These are phyloP conservation scores for Pseudopyrenochaeta lycopersici DNA, from an alignment of 2,329 filamentous ascomycete genomes.

Conservation along the genomic window DNA sequence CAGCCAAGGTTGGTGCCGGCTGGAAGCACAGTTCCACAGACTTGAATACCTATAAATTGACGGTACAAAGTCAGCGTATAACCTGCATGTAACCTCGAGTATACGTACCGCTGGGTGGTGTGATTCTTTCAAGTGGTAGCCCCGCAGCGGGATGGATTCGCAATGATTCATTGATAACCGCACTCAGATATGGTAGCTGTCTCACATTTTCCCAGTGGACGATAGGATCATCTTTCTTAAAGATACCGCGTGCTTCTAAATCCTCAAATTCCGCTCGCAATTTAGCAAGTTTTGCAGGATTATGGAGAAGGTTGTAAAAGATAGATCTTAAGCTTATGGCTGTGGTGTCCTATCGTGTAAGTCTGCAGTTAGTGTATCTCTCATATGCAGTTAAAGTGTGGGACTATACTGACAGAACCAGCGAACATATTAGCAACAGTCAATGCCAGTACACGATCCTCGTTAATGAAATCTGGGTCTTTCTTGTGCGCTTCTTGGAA, in stretches of 20 bases:
- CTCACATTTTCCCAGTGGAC: not conserved
- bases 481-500: conserved; percentile 21
- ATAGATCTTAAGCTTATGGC: conserved; percentile 48
- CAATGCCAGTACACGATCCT: conserved; percentile 23
- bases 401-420: too few species aligned
- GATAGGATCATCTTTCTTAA: too few species aligned
- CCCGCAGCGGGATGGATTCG: conserved; percentile 55
- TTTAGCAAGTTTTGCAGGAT: conserved; percentile 25
- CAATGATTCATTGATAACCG: conserved; percentile 55
- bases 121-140: conserved; percentile 49
- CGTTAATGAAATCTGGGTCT: conserved; percentile 15
- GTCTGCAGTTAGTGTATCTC: too few species aligned
- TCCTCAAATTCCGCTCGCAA: conserved; percentile 25
- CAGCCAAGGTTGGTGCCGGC: conserved; percentile 21
- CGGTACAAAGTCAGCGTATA: too few species aligned
- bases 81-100: not conserved
- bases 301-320: conserved; percentile 47
- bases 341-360: conserved; percentile 41
- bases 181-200: conserved; percentile 50
- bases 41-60: too few species aligned
- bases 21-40: conserved; percentile 1
- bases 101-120: conserved; percentile 44
- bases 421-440: conserved; percentile 32
- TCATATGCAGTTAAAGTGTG: too few species aligned
- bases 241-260: conserved; percentile 9